Percentiles rank a stretch among this genome's conserved stretches.
Conservation (phyloP, 257 asterid genomes). For the Misopates orontium region DNA sequence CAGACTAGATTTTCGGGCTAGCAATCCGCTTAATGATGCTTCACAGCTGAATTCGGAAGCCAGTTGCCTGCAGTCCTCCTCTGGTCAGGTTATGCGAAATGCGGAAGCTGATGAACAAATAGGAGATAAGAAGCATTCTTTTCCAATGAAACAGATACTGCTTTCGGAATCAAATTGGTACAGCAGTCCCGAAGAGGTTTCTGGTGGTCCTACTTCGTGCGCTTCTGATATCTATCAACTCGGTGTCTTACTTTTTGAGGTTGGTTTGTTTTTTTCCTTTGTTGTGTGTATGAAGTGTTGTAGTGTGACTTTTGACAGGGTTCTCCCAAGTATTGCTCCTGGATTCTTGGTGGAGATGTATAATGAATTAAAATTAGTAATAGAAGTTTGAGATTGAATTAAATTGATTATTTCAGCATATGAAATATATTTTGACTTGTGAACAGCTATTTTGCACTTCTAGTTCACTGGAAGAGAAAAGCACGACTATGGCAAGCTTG, state of each 20-base stretch:
- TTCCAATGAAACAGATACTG: conserved; percentile 87
- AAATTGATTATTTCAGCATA: not conserved
- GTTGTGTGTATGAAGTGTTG: not conserved
- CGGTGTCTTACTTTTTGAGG: conserved; percentile 97
- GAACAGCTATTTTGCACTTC: conserved; percentile 79
- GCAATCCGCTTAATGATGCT: conserved; percentile 30
- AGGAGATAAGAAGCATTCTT: conserved; percentile 58
- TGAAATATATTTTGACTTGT: conserved; percentile 18
- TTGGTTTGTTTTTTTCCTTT: conserved; percentile 16
- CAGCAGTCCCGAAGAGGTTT: conserved; percentile 71
- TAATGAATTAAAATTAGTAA: too few species aligned
- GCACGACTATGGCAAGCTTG: conserved; percentile 73
- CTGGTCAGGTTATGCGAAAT: too few species aligned
- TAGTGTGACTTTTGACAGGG: not conserved
- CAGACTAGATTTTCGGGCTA: conserved; percentile 3
- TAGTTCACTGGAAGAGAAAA: conserved; percentile 69
- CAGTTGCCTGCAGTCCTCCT: too few species aligned
- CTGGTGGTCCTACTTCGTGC: conserved; percentile 55
- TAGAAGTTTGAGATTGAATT: too few species aligned
- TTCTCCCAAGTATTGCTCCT: too few species aligned
- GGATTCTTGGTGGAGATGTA: too few species aligned
- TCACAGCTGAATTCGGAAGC: conserved; percentile 45
- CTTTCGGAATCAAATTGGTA: conserved; percentile 86
- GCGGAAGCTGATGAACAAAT: conserved; percentile 38
- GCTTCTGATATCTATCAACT: conserved; percentile 90